These are phyloP conservation scores for Aureobasidium leucospermi DNA, from an alignment of 2,329 filamentous ascomycete genomes.

Conservation along the genomic window DNA sequence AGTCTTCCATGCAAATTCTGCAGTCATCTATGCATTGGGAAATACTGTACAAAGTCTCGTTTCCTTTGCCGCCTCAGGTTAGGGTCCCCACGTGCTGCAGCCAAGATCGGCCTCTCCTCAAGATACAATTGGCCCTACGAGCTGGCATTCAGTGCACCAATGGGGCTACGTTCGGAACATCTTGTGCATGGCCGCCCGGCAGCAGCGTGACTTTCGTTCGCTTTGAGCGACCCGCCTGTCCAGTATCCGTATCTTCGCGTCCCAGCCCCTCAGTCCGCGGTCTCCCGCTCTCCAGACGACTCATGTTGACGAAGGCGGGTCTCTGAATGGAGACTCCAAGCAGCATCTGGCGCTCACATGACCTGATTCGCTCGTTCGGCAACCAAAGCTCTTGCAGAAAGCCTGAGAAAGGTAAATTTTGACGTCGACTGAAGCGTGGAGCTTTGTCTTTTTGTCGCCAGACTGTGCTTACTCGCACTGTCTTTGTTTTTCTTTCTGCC, in stretches of 20 bases:
- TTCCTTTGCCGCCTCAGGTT: constrained; percentile 8
- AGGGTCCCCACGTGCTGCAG: constrained; percentile 6
- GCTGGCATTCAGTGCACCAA: constrained; percentile 1
- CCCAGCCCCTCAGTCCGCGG: background rate
- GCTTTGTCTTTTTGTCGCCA: background rate
- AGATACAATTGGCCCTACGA: constrained; percentile 8
- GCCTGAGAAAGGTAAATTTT: constrained; percentile 20
- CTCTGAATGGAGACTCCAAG: constrained; percentile 9
- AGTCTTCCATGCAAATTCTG: background rate
- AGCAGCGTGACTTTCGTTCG: constrained; percentile 1
- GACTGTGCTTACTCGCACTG: constrained; percentile 7
- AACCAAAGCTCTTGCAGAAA: constrained; percentile 18
- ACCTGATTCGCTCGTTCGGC: constrained; percentile 14
- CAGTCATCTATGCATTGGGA: background rate
- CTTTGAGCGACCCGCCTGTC: background rate
- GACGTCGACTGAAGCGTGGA: constrained; percentile 21
- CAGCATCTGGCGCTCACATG: constrained; percentile 22
- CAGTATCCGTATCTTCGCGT: background rate
- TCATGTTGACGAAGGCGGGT: background rate
- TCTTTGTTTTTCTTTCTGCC: background rate
- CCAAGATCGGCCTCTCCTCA: constrained; percentile 7
- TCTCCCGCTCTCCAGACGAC: background rate
- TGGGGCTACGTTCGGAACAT: background rate
- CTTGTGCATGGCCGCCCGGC: background rate
- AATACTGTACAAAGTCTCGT: background rate